Percentiles rank a stretch among this genome's conserved stretches.
These are phyloP conservation scores for Botrytis medusae DNA, from an alignment of 2,329 filamentous ascomycete genomes.

Conservation along the genomic window DNA sequence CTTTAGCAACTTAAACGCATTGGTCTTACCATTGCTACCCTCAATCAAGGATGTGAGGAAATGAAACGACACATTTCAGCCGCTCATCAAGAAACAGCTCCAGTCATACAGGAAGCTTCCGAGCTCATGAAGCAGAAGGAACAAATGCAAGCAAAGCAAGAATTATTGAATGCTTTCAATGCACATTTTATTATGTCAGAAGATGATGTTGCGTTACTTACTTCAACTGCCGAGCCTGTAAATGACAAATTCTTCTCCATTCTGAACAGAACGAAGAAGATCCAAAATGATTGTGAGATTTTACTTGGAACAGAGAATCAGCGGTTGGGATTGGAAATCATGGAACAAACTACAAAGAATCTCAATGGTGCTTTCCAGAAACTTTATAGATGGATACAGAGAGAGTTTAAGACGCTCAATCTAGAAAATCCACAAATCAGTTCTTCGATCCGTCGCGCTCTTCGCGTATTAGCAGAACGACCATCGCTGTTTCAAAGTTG, in stretches of 20 bases:
- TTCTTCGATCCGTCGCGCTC: slow-evolving; percentile 75
- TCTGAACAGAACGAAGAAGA: slow-evolving; percentile 77
- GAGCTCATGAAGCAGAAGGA: slow-evolving; percentile 70
- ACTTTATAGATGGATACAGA: slow-evolving; percentile 91
- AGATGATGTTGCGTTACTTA: slow-evolving; percentile 73
- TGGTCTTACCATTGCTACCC: slow-evolving; percentile 70
- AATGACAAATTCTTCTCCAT: slow-evolving; percentile 81
- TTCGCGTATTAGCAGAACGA: slow-evolving; percentile 84
- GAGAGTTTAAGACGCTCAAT: slow-evolving; percentile 88
- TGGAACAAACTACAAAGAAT: slow-evolving; percentile 85
- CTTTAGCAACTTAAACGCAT: slow-evolving; percentile 81
- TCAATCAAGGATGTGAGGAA: slow-evolving; percentile 77
- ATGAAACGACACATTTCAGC: slow-evolving; percentile 76
- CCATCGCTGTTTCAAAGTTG: slow-evolving; percentile 92
- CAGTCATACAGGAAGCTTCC: slow-evolving; percentile 75
- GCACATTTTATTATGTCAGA: slow-evolving; percentile 83
- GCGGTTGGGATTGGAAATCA: slow-evolving; percentile 80
- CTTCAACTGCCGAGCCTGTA: slow-evolving; percentile 76
- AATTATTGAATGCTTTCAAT: slow-evolving; percentile 73
- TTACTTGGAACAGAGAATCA: slow-evolving; percentile 89
- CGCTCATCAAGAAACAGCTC: slow-evolving; percentile 72
- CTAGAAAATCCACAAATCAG: slow-evolving; percentile 93
- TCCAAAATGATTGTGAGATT: slow-evolving; percentile 84
- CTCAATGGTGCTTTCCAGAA: slow-evolving; percentile 93
- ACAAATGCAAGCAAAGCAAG: slow-evolving; percentile 77